Base-by-base conservation (phyloP, 2,329 filamentous ascomycete genomes). In the Monilinia fructicola region DNA sequence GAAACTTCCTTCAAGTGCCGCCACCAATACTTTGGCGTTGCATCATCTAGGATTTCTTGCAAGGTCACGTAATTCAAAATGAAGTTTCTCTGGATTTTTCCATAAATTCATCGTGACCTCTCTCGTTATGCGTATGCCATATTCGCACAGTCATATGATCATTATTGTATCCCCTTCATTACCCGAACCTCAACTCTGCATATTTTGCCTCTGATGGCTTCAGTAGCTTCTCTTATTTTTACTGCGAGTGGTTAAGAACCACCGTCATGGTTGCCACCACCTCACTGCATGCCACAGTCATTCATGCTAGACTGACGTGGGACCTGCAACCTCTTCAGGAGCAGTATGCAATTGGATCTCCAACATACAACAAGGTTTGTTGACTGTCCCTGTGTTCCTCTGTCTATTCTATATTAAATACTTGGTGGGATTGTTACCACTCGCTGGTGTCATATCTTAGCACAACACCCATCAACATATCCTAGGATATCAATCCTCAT, bases 401-500 rank as follows among this genome's bases (percentile, higher is more conserved):
- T 60, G 44, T 38, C 21, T 35, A n/a, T 18, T 59, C 14, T 12
- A 16, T 23, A 38, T 50, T 9, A 7, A 50, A 12, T 26, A 18
- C n/a, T 9, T 38, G 12, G 31, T n/a, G 35, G 58, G 28, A n/a
- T 52, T 38, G 5, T 26, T 50, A 50, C 44, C 46, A 31, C 44
- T 38, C 28, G 46, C 31, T 61, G 28, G 31, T 50, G 46, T 50
- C 31, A 23, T 31, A 52, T 61, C 23, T 38, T 50, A 38, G 28
- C n/a, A 50, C n/a, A 50, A 28, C 40, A 38, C 50, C 26, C 28
- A 61, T 61, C 28, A 40, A 35, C 26, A 21, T 26, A 35, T 61
- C 26, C 46, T 61, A 38, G 44, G 46, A 61, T 61, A 48, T 50
- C 28, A 26, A 60, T 38, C n/a, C n/a, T 50, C 58, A 50, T 35